phyloP scores from a whole-genome alignment of 1,139 yeast genomes.

The Pichia sp. region DNA sequence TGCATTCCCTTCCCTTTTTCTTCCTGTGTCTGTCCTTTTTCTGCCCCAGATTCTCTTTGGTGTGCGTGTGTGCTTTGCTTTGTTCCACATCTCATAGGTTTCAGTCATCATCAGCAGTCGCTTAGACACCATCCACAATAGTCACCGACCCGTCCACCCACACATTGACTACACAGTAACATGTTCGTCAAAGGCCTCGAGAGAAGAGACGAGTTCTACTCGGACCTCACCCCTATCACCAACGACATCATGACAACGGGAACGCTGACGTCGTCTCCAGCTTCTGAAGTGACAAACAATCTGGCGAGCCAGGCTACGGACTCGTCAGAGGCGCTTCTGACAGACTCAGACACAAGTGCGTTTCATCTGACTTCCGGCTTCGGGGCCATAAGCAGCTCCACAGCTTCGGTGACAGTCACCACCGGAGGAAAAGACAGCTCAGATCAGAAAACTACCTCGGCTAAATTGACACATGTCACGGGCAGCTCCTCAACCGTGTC shows the following conservation, averaged over 20 bases:
- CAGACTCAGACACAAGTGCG: background rate
- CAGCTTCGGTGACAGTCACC: background rate
- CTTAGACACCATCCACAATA: too few relatives aligned
- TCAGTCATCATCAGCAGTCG: too few relatives aligned
- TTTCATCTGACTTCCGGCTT: background rate
- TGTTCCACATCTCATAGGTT: too few relatives aligned
- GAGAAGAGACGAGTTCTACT: slow-evolving; percentile 9
- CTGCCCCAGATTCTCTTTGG: too few relatives aligned
- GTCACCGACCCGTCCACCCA: too few relatives aligned
- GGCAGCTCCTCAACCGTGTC: background rate
- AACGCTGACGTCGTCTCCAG: background rate
- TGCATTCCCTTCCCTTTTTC: background rate
- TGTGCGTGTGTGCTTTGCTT: too few relatives aligned
- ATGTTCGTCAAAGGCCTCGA: background rate
- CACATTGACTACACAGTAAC: too few relatives aligned
- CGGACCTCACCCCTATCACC: slow-evolving; percentile 13
- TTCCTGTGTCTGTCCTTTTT: too few relatives aligned
- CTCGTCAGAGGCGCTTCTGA: background rate
- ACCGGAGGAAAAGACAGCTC: background rate
- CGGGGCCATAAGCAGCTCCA: background rate
- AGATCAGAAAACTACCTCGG: background rate
- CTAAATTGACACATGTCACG: background rate
- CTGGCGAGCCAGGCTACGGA: background rate
- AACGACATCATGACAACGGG: slow-evolving; percentile 6
- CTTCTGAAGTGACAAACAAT: background rate